Base-by-base conservation (phyloP, 495 filamentous ascomycete genomes). In the Xylaria grammica region DNA sequence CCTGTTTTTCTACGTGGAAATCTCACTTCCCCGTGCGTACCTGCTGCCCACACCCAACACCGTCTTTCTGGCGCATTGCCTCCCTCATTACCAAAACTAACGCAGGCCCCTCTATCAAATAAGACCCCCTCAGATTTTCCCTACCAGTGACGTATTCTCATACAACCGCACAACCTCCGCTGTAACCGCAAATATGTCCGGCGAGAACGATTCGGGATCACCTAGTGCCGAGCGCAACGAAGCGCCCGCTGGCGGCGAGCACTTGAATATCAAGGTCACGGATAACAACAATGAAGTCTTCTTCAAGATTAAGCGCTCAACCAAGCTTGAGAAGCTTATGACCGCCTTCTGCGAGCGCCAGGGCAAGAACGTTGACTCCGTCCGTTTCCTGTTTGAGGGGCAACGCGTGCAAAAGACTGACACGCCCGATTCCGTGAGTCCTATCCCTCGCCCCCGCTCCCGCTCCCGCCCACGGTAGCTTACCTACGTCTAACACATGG, bases 211-310 rank as follows among this genome's bases (percentile, higher is more conserved):
- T 27, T 82, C 82, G 67, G 83, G 82, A 44, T 87, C 84, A 60
- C 85, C 88, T 44, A 82, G 83, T 38, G 85, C 85, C 60, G 85
- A 84, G 15, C 78, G 78, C 44, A 70, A 65, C 59, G 73, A 72
- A 34, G 68, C 66, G 32, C 67, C 70, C 11, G 69, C 65, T 46
- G 78, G 84, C 26, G 79, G 76, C 38, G 96, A 98, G 77, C 96
- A 99, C 76, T 83, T 99, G 8, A 99, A 99, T 77, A 98, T 99
- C 84, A 99, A 99, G 74, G 96, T 99, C n/a, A 98, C 96, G 0
- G 96, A 99, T 69, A 97, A 97, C 81, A 97, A 99, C 82, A 99
- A 99, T 72, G 96, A 99, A 70, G 96, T 99, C 67, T 99, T 99
- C 79, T 99, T 99, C 84, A 99, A 99, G 84, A 99, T 99, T 79